Evolutionary conservation across 2,329 filamentous ascomycete genomes (phyloP), one percentile per base, ranked within the genome.

Genomic region (Chrysoporthe puriensis): DNA sequence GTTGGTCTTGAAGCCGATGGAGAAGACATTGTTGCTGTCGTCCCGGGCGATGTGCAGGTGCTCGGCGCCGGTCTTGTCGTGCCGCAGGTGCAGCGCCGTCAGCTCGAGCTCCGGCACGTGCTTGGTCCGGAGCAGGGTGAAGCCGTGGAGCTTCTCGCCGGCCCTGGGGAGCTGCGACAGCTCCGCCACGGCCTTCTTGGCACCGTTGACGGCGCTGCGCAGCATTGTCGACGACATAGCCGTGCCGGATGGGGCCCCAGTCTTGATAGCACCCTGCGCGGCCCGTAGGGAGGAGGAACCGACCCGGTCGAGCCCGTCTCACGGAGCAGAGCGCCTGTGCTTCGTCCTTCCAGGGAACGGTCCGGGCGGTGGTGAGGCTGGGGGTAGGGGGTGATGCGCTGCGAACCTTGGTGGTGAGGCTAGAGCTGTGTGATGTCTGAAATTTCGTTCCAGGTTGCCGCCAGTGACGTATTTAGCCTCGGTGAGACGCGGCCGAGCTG

Each of bases 11-110:
- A 99, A 99, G 63, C 94, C 96, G 75, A 99, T 96, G 48, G 94
- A 96, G 81, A 99, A 99, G 77, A 98, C 96, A 92, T 99, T 99
- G 83, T 99, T 99, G 83, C 91, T 91, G 77, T 99, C 96, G 67
- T 98, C 94, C 73, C 95, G 87, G 18, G 94, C 95, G 74, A 99
- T 91, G 80, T 99, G 96, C 59, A 99, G 85, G 77, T 98, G 97
- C 73, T 99, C 93, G 71, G 96, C 96, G 69, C 94, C 93, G 0
- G 96, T 99, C 83, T 94, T 94, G 81, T 98, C 92, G 77, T 99
- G 96, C 75, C 92, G 90, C 71, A 99, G 86, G 71, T 96, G 92
- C 64, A 98, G 81, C 5, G 96, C 96, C 1, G 94, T 97, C 75
- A 99, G 82, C 79, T 98, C 92, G 61, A 98, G 87, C 82, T 99